These are phyloP conservation scores for Ligustrum vulgare DNA, from an alignment of 257 asterid genomes.

Conservation along the genomic window DNA sequence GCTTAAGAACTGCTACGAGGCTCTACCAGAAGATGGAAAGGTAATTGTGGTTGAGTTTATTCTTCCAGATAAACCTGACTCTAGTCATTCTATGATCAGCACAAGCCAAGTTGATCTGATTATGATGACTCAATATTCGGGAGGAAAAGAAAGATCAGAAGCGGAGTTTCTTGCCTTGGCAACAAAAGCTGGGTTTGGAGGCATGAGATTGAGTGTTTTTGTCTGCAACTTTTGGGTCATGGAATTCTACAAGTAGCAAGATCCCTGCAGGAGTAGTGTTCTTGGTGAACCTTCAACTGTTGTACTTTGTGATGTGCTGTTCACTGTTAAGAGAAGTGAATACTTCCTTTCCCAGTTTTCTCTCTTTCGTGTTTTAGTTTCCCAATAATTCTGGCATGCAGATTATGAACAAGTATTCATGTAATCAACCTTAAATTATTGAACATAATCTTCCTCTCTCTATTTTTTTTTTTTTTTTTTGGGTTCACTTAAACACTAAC, in stretches of 20 bases:
- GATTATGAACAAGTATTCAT: no score
- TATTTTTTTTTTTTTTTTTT: no score
- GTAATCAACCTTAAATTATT: no score
- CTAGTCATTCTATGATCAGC: conserved; percentile 17
- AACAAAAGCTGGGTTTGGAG: conserved; percentile 36
- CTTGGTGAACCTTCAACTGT: not conserved
- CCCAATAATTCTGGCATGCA: no score
- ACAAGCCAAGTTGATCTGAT: conserved; percentile 30
- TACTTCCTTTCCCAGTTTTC: no score
- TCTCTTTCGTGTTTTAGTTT: no score
- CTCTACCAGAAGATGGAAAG: conserved; percentile 34
- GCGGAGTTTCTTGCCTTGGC: conserved; percentile 35
- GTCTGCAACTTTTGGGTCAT: conserved; percentile 42
- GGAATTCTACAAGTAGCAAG: conserved; percentile 37
- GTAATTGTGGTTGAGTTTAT: conserved; percentile 36
- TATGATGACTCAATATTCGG: conserved; percentile 41
- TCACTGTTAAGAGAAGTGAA: no score
- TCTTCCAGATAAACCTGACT: conserved; percentile 29
- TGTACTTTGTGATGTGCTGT: no score
- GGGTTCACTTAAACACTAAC: no score
- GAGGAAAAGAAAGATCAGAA: conserved; percentile 43
- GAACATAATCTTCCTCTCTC: no score
- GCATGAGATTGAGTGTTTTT: conserved; percentile 19
- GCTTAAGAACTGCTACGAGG: conserved; percentile 36
- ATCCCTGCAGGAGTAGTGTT: not conserved